Percentiles rank a stretch among this genome's conserved stretches.
Conservation (phyloP, 2,329 filamentous ascomycete species). For the Shiraia sp. region DNA sequence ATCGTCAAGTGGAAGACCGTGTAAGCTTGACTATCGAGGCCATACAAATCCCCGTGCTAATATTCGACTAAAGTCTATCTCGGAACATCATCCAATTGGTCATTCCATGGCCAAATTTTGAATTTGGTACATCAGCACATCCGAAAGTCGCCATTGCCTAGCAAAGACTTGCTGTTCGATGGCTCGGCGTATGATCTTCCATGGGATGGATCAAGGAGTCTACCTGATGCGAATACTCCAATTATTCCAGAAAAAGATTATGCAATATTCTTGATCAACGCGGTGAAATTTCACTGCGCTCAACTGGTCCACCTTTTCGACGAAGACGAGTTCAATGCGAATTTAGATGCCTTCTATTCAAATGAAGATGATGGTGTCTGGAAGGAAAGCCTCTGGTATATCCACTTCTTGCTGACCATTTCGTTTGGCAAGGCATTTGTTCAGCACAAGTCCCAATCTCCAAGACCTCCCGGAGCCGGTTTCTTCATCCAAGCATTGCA, state of each 20-base stretch:
- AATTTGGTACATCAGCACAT: slow-evolving; percentile 54
- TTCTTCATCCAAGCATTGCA: slow-evolving; percentile 65
- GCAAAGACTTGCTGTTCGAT: slow-evolving; percentile 55
- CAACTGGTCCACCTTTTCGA: slow-evolving; percentile 61
- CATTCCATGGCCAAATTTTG: slow-evolving; percentile 57
- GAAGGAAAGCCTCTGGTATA: slow-evolving; percentile 52
- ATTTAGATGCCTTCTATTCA: slow-evolving; percentile 49
- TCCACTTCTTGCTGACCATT: slow-evolving; percentile 58
- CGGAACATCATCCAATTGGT: slow-evolving; percentile 62
- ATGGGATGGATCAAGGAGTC: slow-evolving; percentile 51
- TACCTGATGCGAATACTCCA: slow-evolving; percentile 35
- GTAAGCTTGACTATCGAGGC: slow-evolving; percentile 9
- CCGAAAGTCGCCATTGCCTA: slow-evolving; percentile 48
- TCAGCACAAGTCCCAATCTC: slow-evolving; percentile 36
- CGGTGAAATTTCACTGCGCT: slow-evolving; percentile 60
- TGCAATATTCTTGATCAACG: slow-evolving; percentile 58
- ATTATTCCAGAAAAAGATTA: slow-evolving; percentile 57
- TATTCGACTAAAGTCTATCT: slow-evolving; percentile 50
- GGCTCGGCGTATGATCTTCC: slow-evolving; percentile 56
- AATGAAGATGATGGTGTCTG: slow-evolving; percentile 30
- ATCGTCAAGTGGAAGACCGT: slow-evolving; percentile 25
- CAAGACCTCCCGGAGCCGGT: slow-evolving; percentile 58
- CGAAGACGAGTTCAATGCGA: slow-evolving; percentile 55
- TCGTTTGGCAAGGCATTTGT: slow-evolving; percentile 61
- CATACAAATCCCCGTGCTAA: neutral